Conservation (phyloP, 2,329 filamentous ascomycete species). For the Neonectria coccinea region DNA sequence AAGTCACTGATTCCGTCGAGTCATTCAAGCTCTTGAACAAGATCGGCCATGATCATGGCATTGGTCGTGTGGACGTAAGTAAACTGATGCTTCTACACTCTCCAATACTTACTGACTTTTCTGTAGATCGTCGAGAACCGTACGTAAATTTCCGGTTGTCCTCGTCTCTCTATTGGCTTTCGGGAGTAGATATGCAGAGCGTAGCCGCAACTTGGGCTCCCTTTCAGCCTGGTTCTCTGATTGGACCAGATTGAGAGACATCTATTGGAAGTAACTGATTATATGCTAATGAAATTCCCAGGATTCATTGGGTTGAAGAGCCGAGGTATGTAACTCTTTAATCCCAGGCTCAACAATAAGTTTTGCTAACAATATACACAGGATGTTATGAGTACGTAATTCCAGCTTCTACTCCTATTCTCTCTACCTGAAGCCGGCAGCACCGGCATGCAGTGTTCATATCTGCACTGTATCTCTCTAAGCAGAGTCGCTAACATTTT, state of each 20-base stretch:
- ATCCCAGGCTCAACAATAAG: no score
- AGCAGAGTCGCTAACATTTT: background rate
- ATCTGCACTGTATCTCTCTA: background rate
- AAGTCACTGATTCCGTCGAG: slow-evolving; percentile 71
- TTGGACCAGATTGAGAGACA: background rate
- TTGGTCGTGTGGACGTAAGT: slow-evolving; percentile 70
- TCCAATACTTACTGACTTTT: background rate
- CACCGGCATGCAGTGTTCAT: background rate
- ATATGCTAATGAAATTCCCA: background rate
- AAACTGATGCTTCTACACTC: background rate
- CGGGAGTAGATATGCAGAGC: no score
- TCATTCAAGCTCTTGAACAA: slow-evolving; percentile 74
- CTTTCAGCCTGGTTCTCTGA: no score
- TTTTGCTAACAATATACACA: background rate
- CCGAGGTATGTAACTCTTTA: slow-evolving; percentile 58
- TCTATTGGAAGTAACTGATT: background rate
- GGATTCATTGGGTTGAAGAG: slow-evolving; percentile 51
- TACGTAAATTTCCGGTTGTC: background rate
- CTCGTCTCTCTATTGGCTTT: no score
- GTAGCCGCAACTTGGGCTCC: no score
- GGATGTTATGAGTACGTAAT: slow-evolving; percentile 24
- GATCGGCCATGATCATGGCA: slow-evolving; percentile 72
- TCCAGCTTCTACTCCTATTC: slow-evolving; percentile 60
- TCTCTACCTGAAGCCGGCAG: slow-evolving; percentile 15
- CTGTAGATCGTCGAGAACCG: slow-evolving; percentile 57